Evolutionary conservation across 2,329 filamentous ascomycete genomes (phyloP).

Genomic region (Sphaerulina musiva): DNA sequence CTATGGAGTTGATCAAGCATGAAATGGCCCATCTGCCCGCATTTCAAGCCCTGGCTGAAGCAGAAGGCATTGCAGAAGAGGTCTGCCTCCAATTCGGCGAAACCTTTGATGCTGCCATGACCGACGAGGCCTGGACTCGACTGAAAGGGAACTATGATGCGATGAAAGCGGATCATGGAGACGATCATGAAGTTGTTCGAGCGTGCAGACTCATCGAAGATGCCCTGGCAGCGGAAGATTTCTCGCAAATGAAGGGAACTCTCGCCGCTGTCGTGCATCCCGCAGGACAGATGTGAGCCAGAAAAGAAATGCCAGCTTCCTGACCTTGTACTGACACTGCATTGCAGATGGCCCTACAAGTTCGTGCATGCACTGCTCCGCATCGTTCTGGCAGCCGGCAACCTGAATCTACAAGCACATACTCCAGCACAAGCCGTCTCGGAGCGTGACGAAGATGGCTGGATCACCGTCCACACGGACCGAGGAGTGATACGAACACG

Average conservation of each 20-base stretch:
- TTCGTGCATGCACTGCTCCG: conserved; percentile 24
- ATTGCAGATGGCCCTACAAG: conserved; percentile 23
- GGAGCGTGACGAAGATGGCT: conserved; percentile 23
- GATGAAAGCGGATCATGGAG: conserved; percentile 28
- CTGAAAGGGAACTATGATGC: conserved; percentile 27
- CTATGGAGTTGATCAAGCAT: conserved; percentile 28
- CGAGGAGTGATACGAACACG: conserved; percentile 17
- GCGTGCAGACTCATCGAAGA: conserved; percentile 23
- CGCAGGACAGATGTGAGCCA: conserved; percentile 23
- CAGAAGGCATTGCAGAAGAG: conserved; percentile 27
- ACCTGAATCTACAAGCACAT: conserved; percentile 27
- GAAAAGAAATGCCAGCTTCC: not conserved
- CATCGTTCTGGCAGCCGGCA: conserved; percentile 16
- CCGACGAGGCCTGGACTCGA: conserved; percentile 29
- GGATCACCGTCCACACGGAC: conserved; percentile 22
- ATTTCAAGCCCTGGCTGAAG: conserved; percentile 18
- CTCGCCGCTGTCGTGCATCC: conserved; percentile 30
- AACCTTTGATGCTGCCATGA: conserved; percentile 34
- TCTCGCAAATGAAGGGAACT: conserved; percentile 32
- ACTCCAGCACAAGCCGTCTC: conserved; percentile 26
- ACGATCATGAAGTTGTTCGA: conserved; percentile 28
- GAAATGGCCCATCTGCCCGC: conserved; percentile 27
- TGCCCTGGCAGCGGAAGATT: conserved; percentile 25
- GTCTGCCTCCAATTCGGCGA: conserved; percentile 30
- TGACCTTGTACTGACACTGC: conserved; percentile 2